Evolutionary conservation across 139 green algal species (phyloP), one percentile per base, ranked within the genome.

Genomic region (Micromonas commoda): DNA sequence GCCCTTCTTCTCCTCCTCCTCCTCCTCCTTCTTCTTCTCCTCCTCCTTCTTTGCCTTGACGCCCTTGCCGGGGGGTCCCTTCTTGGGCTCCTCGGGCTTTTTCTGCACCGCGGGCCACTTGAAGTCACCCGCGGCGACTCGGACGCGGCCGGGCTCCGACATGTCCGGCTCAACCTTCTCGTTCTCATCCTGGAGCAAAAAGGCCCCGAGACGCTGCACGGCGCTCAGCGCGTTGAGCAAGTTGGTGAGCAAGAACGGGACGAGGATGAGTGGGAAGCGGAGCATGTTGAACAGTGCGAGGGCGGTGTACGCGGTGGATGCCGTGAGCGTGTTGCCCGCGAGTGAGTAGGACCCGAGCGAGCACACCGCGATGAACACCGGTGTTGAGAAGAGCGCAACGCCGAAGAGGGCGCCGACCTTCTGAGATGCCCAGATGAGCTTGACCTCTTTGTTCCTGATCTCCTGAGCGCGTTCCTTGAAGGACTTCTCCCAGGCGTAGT

Each of bases 261-360:
- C 84, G 78, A 96, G 93, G 51, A 91, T 84, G 76, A 98, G 85
- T 3, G 94, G 94, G 77, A 97, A 93, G 69, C 94, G 90, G 86
- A 98, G 90, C 75, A 97, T 86, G 37, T 88, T 88, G 79, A 98
- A 98, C 26, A 96, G 86, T 33, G 92, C 79, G 54, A 98, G 90
- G 0, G 92, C 86, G 19, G 92, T 90, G 85, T 97, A 98, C 66
- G 93, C 89, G 6, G 91, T 90, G 85, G 94, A 97, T 57, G 93
- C 88, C 24, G 81, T 90, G 64, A 94, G 90, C 24, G 77, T 31
- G 75, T 82, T 83, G 38, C 90, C 89, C 1, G 85, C 77, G 6
- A 91, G 63, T 6, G 68, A 84, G 76, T 93, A 97, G 3, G 82
- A 83, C 28, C 87, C 87, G 81, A 98, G 97, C 65, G 81, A 88